phyloP scores from a whole-genome alignment of 2,329 filamentous ascomycete species.

The Dactylonectria macrodidyma region DNA sequence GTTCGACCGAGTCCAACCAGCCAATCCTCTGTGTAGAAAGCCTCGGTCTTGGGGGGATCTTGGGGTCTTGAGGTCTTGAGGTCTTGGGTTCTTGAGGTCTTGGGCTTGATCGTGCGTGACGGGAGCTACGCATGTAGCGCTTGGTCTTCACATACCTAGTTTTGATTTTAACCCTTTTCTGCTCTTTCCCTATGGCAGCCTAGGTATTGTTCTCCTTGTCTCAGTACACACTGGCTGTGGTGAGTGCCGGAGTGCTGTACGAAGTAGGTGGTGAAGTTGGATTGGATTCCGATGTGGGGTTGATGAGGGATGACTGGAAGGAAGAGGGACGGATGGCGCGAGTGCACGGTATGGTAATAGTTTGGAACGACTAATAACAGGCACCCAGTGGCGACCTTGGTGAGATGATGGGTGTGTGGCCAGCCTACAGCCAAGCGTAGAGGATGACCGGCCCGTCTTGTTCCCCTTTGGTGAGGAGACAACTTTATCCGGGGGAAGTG shows the following conservation, averaged over 20 bases:
- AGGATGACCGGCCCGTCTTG: slow-evolving; percentile 24
- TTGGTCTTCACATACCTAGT: slow-evolving; percentile 31
- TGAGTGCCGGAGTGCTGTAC: background rate
- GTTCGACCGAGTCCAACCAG: slow-evolving; percentile 1
- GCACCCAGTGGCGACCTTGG: slow-evolving; percentile 30
- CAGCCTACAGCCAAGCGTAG: slow-evolving; percentile 19
- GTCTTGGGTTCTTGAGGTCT: slow-evolving; percentile 5
- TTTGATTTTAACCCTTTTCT: background rate
- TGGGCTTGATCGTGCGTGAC: slow-evolving; percentile 27
- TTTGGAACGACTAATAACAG: slow-evolving; percentile 27
- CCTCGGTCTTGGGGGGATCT: slow-evolving; percentile 12
- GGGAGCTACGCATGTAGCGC: background rate
- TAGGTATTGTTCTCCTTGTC: background rate
- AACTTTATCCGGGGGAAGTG: slow-evolving; percentile 23
- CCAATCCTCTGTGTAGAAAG: slow-evolving; percentile 24
- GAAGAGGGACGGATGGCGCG: slow-evolving; percentile 16
- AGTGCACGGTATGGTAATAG: slow-evolving; percentile 14
- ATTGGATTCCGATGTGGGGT: slow-evolving; percentile 16
- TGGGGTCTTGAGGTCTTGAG: slow-evolving; percentile 4
- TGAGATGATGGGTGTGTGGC: slow-evolving; percentile 19
- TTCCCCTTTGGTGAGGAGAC: slow-evolving; percentile 24
- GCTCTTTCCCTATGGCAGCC: slow-evolving; percentile 8
- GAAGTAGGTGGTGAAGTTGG: background rate
- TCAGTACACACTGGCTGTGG: background rate
- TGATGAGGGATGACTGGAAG: slow-evolving; percentile 10